A percentile compares a stretch with the other conserved stretches of the same genome.
Evolutionary conservation across 2,329 filamentous ascomycete genomes (phyloP).

Genomic region (Fusarium nurragi): DNA sequence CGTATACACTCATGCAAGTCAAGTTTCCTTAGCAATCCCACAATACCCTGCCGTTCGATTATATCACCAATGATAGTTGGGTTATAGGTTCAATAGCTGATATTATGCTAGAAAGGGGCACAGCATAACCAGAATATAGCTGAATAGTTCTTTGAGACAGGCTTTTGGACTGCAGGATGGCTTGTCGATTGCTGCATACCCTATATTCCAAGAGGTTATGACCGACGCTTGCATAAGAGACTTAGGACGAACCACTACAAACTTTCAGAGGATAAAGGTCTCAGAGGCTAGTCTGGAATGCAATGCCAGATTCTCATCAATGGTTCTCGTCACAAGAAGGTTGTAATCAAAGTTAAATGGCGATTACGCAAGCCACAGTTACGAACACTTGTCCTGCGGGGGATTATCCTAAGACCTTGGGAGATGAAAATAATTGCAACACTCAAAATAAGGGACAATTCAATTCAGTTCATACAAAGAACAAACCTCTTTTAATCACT

Average conservation of each 20-base stretch:
- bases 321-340: background rate
- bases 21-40: too few relatives aligned
- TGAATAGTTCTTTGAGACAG: too few relatives aligned
- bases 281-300: background rate
- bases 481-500: background rate
- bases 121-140: too few relatives aligned
- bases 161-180: too few relatives aligned
- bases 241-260: background rate
- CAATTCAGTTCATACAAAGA: background rate
- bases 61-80: too few relatives aligned
- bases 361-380: slow-evolving; percentile 26
- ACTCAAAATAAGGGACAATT: background rate
- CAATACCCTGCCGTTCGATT: too few relatives aligned
- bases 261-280: background rate
- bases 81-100: too few relatives aligned
- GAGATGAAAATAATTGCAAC: background rate
- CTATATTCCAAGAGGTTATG: background rate
- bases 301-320: background rate
- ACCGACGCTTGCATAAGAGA: background rate
- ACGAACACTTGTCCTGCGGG: slow-evolving; percentile 23
- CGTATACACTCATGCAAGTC: too few relatives aligned
- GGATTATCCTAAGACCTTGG: background rate
- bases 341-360: background rate
- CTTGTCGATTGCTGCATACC: background rate
- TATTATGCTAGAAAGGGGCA: too few relatives aligned